phyloP scores from a whole-genome alignment of 1,284 basidiomycete genomes.

The Tremellales sp. region DNA sequence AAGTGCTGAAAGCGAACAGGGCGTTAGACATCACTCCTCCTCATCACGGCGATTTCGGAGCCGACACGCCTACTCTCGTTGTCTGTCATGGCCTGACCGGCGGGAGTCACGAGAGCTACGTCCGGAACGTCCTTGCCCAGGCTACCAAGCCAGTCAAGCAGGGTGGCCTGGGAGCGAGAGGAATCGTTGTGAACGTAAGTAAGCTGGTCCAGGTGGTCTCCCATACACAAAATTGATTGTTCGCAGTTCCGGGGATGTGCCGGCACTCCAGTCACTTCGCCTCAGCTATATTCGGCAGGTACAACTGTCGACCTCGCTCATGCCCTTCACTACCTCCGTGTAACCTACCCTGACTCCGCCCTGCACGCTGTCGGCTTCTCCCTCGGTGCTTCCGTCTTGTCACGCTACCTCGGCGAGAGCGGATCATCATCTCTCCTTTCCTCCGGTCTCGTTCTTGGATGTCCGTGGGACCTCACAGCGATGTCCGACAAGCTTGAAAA shows the following conservation, averaged over 20 bases:
- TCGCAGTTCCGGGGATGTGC: conserved; percentile 80
- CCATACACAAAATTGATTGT: neutral
- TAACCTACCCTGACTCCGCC: conserved; percentile 71
- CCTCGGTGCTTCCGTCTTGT: conserved; percentile 85
- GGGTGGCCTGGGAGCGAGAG: conserved; percentile 81
- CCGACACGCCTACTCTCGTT: conserved; percentile 73
- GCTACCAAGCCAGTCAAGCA: conserved; percentile 60
- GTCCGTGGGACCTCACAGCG: conserved; percentile 50
- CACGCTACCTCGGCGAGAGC: conserved; percentile 87
- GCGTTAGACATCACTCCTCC: conserved; percentile 50
- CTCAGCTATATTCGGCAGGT: conserved; percentile 75
- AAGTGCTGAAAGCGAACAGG: conserved; percentile 53
- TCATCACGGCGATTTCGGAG: conserved; percentile 53
- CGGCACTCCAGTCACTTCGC: conserved; percentile 64
- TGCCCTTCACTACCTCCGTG: conserved; percentile 70
- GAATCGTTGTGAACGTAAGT: conserved; percentile 70
- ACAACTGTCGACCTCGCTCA: conserved; percentile 81
- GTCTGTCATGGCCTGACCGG: conserved; percentile 78
- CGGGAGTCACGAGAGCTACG: conserved; percentile 84
- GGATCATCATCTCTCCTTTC: conserved; percentile 69
- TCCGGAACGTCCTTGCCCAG: conserved; percentile 70
- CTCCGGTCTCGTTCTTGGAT: conserved; percentile 73
- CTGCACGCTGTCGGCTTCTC: conserved; percentile 88
- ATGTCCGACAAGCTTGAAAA: conserved; percentile 54
- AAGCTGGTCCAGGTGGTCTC: neutral